phyloP scores from a whole-genome alignment of 2,329 filamentous ascomycete genomes.

The Hymenoscyphus repandus region DNA sequence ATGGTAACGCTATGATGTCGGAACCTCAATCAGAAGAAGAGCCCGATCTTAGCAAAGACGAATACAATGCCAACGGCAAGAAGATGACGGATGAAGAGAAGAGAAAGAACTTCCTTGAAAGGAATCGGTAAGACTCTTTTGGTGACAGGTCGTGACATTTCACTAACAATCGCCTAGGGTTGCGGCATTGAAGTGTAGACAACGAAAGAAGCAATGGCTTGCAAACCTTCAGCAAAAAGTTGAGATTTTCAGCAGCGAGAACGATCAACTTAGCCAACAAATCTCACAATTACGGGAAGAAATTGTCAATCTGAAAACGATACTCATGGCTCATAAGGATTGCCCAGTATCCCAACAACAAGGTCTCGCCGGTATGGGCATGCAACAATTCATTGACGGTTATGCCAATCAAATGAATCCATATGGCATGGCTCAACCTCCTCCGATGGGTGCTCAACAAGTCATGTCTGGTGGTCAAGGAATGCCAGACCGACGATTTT shows the following conservation, averaged over 20 bases:
- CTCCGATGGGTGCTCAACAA: constrained; percentile 15
- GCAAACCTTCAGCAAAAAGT: constrained; percentile 92
- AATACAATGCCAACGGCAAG: constrained; percentile 56
- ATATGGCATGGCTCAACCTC: constrained; percentile 22
- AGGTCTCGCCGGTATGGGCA: constrained; percentile 39
- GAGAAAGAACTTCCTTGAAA: constrained; percentile 93
- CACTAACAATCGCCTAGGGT: constrained; percentile 54
- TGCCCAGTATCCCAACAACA: constrained; percentile 90
- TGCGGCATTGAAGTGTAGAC: constrained; percentile 91
- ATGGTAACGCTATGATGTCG: constrained; percentile 32
- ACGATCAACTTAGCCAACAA: constrained; percentile 78
- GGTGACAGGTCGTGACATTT: constrained; percentile 20
- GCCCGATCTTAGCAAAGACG: constrained; percentile 48
- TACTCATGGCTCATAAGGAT: constrained; percentile 91
- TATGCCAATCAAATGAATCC: constrained; percentile 24
- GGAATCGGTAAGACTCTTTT: constrained; percentile 66
- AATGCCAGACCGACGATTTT: constrained; percentile 17
- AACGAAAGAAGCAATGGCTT: constrained; percentile 98
- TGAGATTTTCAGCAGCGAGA: constrained; percentile 86
- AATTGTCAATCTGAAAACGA: constrained; percentile 88
- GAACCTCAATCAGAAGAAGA: constrained; percentile 34
- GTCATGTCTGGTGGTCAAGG: constrained; percentile 18
- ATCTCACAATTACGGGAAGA: constrained; percentile 85
- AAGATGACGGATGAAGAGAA: constrained; percentile 99
- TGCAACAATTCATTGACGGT: constrained; percentile 40